phyloP scores from a whole-genome alignment of 129 eudicot species.

The Dittrichia graveolens region DNA sequence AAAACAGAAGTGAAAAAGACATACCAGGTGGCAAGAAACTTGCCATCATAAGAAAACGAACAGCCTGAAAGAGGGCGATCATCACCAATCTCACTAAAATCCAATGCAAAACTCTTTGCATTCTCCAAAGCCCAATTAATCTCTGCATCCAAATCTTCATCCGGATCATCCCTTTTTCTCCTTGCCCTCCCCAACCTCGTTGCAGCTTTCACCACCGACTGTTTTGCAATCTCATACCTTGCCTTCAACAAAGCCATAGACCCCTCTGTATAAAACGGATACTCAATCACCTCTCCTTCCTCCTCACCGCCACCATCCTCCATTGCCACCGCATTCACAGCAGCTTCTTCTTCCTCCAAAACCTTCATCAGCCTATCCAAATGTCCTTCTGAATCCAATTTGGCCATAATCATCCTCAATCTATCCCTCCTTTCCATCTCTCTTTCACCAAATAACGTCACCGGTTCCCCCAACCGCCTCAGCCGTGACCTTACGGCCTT shows the following conservation, averaged over 20 bases:
- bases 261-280: conserved; percentile 94
- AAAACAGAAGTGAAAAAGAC: conserved; percentile 1
- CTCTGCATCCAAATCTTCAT: conserved; percentile 95
- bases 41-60: conserved; percentile 73
- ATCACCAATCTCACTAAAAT: conserved; percentile 86
- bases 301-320: conserved; percentile 56
- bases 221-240: conserved; percentile 63
- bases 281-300: conserved; percentile 65
- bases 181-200: conserved; percentile 68
- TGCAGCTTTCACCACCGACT: conserved; percentile 66
- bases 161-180: conserved; percentile 90
- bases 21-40: conserved; percentile 92
- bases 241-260: conserved; percentile 63
- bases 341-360: conserved; percentile 82
- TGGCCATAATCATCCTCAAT: conserved; percentile 79
- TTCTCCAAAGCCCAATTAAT: conserved; percentile 70
- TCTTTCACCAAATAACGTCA: conserved; percentile 83
- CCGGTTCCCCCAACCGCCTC: conserved; percentile 80
- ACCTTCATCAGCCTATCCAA: conserved; percentile 78
- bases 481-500: conserved; percentile 75
- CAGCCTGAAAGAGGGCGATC: conserved; percentile 92
- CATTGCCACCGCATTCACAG: conserved; percentile 44
- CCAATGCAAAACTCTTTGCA: conserved; percentile 59
- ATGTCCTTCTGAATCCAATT: conserved; percentile 79
- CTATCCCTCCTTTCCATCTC: conserved; percentile 98